Base-by-base conservation (phyloP, 106 monocot genomes). In the Allium sativum region DNA sequence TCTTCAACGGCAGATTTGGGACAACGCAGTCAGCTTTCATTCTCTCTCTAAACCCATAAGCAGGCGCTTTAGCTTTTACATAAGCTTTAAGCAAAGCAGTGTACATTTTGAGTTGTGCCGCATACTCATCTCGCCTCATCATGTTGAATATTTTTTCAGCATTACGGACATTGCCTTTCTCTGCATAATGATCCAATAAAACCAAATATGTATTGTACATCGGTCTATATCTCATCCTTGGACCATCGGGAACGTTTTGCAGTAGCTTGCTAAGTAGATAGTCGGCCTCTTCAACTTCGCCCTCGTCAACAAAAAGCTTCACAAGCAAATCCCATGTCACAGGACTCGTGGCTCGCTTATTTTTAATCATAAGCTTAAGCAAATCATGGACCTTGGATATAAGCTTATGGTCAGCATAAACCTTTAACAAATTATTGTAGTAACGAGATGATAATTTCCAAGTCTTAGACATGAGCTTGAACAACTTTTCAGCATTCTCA, bases 231-330 rank as follows among this genome's bases (percentile, higher is more conserved):
- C 31, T 31, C 31, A 31, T 31, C 42, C 64, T 85, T 8, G 4
- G 31, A 22, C 67, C 61, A 18, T 58, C 16, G 3, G 31, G 31
- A 31, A 80, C 77, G 41, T 80, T 91, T 44, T 75, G 72, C 40
- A 91, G 58, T 47, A 91, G 61, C 12, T 74, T 64, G 31, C 31
- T 31, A 2, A 31, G 31, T 31, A 31, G 31, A 31, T 31, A 31
- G 44, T 91, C 86, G 3, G 90, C 90, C 52, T 86, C 86, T 51
- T 82, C 83, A 21, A 86, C 77, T 65, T 83, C 86, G 1, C 80
- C 90, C 4, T 82, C 65, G 52, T 74, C 62, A 15, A 75, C 71
- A 45, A 85, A 86, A 22, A 91, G 90, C 48, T 77, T 86, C 40
- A 86, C 79, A 31, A 91, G 72, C 18, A 78, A 69, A 62, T 91